Conservation (phyloP, 257 asterid genomes). For the Voacanga thouarsii region DNA sequence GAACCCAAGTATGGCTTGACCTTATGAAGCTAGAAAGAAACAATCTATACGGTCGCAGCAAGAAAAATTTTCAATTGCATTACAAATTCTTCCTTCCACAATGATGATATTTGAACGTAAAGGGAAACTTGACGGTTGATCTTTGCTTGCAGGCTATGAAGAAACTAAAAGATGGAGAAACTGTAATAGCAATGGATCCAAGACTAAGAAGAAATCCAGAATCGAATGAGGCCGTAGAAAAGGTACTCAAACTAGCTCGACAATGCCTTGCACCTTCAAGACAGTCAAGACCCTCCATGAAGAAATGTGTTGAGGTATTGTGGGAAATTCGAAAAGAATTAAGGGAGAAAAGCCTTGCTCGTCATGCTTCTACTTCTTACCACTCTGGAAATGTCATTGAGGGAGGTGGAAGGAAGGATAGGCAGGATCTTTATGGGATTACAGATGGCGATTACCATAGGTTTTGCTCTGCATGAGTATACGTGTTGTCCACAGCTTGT, state of each 20-base stretch:
- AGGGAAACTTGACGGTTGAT: neutral
- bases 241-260: constrained; percentile 54
- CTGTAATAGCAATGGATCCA: constrained; percentile 58
- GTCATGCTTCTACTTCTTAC: constrained; percentile 24
- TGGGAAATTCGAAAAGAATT: constrained; percentile 56
- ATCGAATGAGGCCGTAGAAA: constrained; percentile 44
- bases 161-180: constrained; percentile 44
- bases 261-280: constrained; percentile 62
- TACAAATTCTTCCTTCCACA: neutral
- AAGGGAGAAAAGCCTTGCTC: constrained; percentile 21
- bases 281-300: constrained; percentile 61
- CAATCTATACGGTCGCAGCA: neutral
- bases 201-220: constrained; percentile 46
- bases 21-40: neutral
- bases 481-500: neutral
- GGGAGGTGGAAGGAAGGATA: constrained; percentile 14
- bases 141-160: constrained; percentile 45
- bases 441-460: constrained; percentile 28
- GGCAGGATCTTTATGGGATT: constrained; percentile 26
- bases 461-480: constrained; percentile 37
- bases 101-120: neutral
- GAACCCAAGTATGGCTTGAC: neutral
- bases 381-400: constrained; percentile 28
- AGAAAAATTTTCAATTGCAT: neutral
- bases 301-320: constrained; percentile 53